A percentile compares a stretch with the other conserved stretches of the same genome.
These are phyloP conservation scores for Amanita polypyramis DNA, from an alignment of 768 basidiomycete species.

Conservation along the genomic window DNA sequence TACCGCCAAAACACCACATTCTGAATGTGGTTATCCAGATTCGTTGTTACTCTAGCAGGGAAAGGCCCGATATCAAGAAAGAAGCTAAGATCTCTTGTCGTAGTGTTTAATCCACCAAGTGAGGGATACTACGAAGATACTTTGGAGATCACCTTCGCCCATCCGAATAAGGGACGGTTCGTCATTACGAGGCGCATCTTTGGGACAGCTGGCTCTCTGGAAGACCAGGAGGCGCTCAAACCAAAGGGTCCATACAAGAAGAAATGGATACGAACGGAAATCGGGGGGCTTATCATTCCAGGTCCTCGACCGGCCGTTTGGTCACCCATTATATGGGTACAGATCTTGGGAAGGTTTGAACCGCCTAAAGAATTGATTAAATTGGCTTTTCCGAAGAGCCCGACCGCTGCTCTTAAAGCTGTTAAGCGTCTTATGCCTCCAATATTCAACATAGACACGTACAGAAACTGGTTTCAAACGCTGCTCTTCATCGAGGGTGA, in stretches of 20 bases:
- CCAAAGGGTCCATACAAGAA: conserved; percentile 33
- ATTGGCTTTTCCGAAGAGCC: conserved; percentile 14
- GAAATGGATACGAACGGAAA: conserved; percentile 15
- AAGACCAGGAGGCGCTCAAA: conserved; percentile 37
- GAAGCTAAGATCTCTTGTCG: conserved; percentile 16
- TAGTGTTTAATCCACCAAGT: conserved; percentile 24
- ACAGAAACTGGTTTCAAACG: conserved; percentile 32
- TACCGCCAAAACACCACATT: background rate
- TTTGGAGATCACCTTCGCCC: conserved; percentile 36
- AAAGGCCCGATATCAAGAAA: conserved; percentile 18
- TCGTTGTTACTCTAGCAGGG: conserved; percentile 22
- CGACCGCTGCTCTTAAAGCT: background rate
- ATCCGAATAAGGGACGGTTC: conserved; percentile 25
- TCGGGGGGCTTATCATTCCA: conserved; percentile 21
- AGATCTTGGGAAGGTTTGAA: conserved; percentile 20
- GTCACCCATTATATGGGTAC: conserved; percentile 26
- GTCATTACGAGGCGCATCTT: conserved; percentile 33
- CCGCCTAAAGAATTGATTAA: conserved; percentile 22
- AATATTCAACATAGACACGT: conserved; percentile 25
- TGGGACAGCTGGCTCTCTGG: conserved; percentile 37
- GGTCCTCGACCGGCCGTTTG: conserved; percentile 29
- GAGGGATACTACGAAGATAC: conserved; percentile 37
- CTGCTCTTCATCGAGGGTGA: conserved; percentile 42
- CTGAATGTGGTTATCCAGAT: conserved; percentile 14
- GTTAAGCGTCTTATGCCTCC: conserved; percentile 26